phyloP scores from a whole-genome alignment of 257 asterid genomes.

The Cordia subcordata region DNA sequence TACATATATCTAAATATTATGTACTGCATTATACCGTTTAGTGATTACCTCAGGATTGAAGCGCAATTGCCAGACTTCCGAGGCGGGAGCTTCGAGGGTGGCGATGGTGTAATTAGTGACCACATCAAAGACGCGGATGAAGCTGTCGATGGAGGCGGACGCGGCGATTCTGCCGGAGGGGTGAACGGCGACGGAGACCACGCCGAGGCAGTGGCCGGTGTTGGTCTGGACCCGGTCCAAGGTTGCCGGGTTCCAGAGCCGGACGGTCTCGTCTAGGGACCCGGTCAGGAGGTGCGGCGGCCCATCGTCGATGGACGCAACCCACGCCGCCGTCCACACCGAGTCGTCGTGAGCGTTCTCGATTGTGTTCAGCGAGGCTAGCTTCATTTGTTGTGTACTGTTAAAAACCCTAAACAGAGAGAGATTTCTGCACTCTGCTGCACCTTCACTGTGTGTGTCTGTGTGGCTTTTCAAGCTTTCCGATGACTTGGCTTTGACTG shows the following conservation, averaged over 20 bases:
- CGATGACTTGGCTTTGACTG: background rate
- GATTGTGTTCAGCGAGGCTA: constrained; percentile 61
- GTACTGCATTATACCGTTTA: too few relatives aligned
- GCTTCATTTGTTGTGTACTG: constrained; percentile 43
- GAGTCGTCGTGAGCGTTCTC: constrained; percentile 89
- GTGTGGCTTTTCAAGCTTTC: background rate
- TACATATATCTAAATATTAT: too few relatives aligned
- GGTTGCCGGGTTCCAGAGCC: constrained; percentile 68
- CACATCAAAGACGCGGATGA: constrained; percentile 80
- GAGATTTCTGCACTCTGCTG: too few relatives aligned
- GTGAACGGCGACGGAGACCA: constrained; percentile 85
- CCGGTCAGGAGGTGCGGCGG: constrained; percentile 77
- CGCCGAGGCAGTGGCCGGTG: constrained; percentile 96
- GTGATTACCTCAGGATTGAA: constrained; percentile 73
- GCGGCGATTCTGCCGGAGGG: constrained; percentile 94
- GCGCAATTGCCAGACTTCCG: constrained; percentile 95
- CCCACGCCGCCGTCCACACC: constrained; percentile 95
- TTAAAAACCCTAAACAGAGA: constrained; percentile 12
- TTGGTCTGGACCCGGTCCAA: constrained; percentile 47
- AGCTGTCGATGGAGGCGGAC: constrained; percentile 92
- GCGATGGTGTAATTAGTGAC: constrained; percentile 70
- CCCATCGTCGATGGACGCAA: constrained; percentile 50
- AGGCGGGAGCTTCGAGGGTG: constrained; percentile 93
- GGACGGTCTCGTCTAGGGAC: constrained; percentile 87
- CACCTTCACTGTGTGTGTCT: background rate